Conservation (phyloP, 169 alveolate genomes). For the Eimeria praecox region DNA sequence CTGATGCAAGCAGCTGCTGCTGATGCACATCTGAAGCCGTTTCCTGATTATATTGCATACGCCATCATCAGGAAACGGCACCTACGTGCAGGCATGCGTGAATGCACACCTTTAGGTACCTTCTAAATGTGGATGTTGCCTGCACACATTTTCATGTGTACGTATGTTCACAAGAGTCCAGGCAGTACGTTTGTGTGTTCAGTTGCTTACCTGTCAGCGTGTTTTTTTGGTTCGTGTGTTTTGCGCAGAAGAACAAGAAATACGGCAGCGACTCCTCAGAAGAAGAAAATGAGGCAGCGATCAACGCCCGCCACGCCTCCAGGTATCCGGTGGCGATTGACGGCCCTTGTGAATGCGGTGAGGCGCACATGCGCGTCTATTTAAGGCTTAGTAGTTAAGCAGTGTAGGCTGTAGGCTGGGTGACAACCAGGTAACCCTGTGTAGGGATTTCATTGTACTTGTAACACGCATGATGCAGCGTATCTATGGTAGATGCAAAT, state of each 20-base stretch:
- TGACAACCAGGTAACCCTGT: too few species aligned
- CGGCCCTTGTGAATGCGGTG: conserved; percentile 80
- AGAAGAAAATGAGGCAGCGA: conserved; percentile 35
- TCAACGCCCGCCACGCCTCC: conserved; percentile 69
- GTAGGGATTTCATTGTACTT: too few species aligned
- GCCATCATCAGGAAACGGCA: too few species aligned
- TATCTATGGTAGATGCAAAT: too few species aligned
- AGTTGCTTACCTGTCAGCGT: neutral
- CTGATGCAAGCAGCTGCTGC: too few species aligned
- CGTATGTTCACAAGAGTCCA: neutral
- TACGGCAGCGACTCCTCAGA: conserved; percentile 20
- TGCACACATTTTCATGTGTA: neutral
- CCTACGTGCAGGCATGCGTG: too few species aligned
- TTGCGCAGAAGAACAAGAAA: conserved; percentile 21
- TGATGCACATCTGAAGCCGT: neutral
- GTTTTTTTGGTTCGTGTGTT: neutral
- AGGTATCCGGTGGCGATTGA: conserved; percentile 80
- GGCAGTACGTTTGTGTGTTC: neutral
- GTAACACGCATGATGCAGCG: too few species aligned
- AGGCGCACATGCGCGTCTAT: neutral
- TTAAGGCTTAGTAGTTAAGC: neutral
- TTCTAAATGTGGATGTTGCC: too few species aligned
- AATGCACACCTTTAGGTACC: too few species aligned
- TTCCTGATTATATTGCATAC: too few species aligned
- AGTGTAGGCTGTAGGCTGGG: too few species aligned